Evolutionary conservation across 164 flowering plant genomes (phyloP), one percentile per base, ranked within the genome.

Genomic region (Houttuynia cordata): DNA sequence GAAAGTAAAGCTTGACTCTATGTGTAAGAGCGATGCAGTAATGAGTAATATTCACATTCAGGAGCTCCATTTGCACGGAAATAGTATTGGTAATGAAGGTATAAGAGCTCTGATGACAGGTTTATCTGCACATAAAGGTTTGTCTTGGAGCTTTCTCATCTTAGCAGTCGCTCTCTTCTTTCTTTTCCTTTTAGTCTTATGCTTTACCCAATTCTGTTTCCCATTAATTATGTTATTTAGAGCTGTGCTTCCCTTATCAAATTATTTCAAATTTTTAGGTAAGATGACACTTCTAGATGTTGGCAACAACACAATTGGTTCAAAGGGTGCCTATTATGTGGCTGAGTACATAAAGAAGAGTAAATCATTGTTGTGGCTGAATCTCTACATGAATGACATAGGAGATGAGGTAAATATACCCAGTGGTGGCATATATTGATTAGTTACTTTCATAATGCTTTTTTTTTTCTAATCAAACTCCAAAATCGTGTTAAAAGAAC

Each of bases 1-100:
- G 37, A 30, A 30, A 30, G 37, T 30, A 30, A 30, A 30, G 37
- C 37, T 6, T 30, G 37, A 45, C 17, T 14, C 57, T 8, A 45
- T 7, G 9, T 45, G 17, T 45, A 12, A 7, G 14, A 45, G 17
- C 49, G 1, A 12, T 17, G 37, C 57, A 24, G 24, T n/a, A 8
- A n/a, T 52, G 22, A 10, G 19, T 62, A 4, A 39, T 42, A 49
- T 45, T 66, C 66, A 24, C 34, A 1, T 69, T 23, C 82, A 94
- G 99, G 94, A 88, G 70, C 88, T 91, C 67, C 79, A 78, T 81
- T 67, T 94, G 79, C 86, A 87, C 68, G 99, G 99, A 62, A 94
- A 94, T 65, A 73, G 83, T 65, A 82, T 94, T 65, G 96, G 99
- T 58, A 88, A 94, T 81, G 96, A 94, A 75, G 99, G 99, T 42